These are phyloP conservation scores for Flaveria trinervia DNA, from an alignment of 129 eudicot genomes.

Conservation along the genomic window DNA sequence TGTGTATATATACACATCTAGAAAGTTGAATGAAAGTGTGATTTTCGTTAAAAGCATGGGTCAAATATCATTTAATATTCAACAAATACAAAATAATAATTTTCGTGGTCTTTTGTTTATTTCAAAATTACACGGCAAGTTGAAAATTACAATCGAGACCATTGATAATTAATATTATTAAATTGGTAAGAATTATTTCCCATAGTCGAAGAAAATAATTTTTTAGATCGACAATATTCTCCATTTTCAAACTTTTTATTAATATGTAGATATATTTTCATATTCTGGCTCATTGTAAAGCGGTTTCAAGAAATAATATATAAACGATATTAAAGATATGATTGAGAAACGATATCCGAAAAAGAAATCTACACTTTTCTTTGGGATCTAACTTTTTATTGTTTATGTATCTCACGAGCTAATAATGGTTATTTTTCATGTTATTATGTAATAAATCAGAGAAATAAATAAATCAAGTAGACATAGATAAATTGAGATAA, in stretches of 20 bases:
- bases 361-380: neutral
- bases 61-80: slow-evolving; percentile 8
- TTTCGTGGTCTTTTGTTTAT: neutral
- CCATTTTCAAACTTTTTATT: neutral
- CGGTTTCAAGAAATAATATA: neutral
- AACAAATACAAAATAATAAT: neutral
- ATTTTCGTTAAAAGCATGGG: slow-evolving; percentile 24
- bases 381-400: neutral
- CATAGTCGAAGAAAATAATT: neutral
- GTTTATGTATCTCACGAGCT: too few relatives aligned
- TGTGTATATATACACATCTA: slow-evolving; percentile 1
- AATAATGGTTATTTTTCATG: too few relatives aligned
- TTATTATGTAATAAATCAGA: too few relatives aligned
- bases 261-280: neutral
- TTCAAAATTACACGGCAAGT: neutral
- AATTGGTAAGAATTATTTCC: neutral
- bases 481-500: too few relatives aligned
- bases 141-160: neutral
- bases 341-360: neutral
- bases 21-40: slow-evolving; percentile 7
- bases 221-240: neutral
- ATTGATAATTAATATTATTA: neutral
- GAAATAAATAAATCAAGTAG: too few relatives aligned
- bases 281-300: neutral
- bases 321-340: neutral